A percentile compares a stretch with the other conserved stretches of the same genome.
Evolutionary conservation across 2,329 filamentous ascomycete genomes (phyloP).

Genomic region (Calonectria hawksworthii): DNA sequence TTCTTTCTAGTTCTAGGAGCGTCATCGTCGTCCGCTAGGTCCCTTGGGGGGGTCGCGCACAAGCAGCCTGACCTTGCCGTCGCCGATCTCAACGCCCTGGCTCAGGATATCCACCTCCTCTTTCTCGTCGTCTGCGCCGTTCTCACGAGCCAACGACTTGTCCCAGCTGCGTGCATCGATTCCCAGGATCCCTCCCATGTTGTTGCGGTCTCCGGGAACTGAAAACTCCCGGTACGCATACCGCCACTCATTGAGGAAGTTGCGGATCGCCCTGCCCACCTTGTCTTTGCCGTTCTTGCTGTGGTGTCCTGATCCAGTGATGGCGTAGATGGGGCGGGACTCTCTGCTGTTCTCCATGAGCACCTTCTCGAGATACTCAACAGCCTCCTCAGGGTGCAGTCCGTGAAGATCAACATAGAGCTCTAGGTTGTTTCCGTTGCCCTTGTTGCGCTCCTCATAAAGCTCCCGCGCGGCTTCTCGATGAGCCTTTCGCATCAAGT

Average conservation of each 20-base stretch:
- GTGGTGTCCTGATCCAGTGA: conserved; percentile 96
- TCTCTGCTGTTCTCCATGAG: conserved; percentile 85
- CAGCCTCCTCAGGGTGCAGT: conserved; percentile 97
- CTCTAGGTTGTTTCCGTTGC: conserved; percentile 72
- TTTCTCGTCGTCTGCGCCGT: conserved; percentile 59
- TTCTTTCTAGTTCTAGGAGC: conserved; percentile 43
- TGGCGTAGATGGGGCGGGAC: conserved; percentile 87
- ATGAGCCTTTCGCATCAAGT: conserved; percentile 96
- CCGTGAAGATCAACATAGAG: conserved; percentile 97
- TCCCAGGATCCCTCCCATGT: conserved; percentile 82
- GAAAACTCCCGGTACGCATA: conserved; percentile 98
- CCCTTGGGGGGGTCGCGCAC: conserved; percentile 73
- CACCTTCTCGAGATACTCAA: conserved; percentile 91
- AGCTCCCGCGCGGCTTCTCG: conserved; percentile 92
- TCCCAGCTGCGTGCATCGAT: conserved; percentile 79
- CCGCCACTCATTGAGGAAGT: conserved; percentile 94
- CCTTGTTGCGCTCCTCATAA: conserved; percentile 93
- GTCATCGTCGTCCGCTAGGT: conserved; percentile 63
- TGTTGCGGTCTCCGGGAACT: conserved; percentile 90
- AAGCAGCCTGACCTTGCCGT: conserved; percentile 75
- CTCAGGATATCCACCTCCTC: conserved; percentile 70
- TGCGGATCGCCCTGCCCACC: conserved; percentile 92
- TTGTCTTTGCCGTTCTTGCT: conserved; percentile 99
- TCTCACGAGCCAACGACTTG: conserved; percentile 67
- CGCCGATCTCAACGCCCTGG: conserved; percentile 77